A percentile compares a stretch with the other conserved stretches of the same genome.
Conservation (phyloP, 1,284 basidiomycete genomes). For the Pseudomicrostroma phylloplanum region DNA sequence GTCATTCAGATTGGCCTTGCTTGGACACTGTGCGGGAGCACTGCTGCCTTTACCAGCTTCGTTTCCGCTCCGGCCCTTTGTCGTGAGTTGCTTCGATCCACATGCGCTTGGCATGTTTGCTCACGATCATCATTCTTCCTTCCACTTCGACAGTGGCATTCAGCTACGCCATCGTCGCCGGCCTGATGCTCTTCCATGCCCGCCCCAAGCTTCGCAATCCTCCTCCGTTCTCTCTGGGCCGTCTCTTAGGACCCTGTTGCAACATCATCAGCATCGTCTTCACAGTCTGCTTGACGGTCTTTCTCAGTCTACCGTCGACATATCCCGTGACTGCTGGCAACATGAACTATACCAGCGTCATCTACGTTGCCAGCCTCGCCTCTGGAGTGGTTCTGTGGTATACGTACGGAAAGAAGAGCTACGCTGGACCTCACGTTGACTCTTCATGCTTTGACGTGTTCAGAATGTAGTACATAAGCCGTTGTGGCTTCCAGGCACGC, state of each 20-base stretch:
- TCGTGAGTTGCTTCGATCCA: no score
- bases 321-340: conserved; percentile 16
- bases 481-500: no score
- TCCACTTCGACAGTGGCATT: no score
- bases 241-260: conserved; percentile 8
- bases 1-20: conserved; percentile 14
- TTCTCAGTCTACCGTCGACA: conserved; percentile 18
- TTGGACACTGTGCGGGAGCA: conserved; percentile 19
- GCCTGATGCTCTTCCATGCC: conserved; percentile 2
- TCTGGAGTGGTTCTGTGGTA: neutral
- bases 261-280: conserved; percentile 20
- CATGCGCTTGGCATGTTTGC: no score
- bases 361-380: neutral
- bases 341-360: conserved; percentile 5
- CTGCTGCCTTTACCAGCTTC: conserved; percentile 21
- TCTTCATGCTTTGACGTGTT: no score
- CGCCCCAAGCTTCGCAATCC: no score
- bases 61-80: conserved; percentile 21
- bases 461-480: no score
- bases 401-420: no score
- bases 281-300: conserved; percentile 18
- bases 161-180: no score
- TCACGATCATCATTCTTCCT: no score
- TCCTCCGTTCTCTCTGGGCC: conserved; percentile 15
- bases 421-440: no score